A percentile compares a stretch with the other conserved stretches of the same genome.
Evolutionary conservation across 2,329 filamentous ascomycete genomes (phyloP).

Genomic region (Salinomyces thailandicus): DNA sequence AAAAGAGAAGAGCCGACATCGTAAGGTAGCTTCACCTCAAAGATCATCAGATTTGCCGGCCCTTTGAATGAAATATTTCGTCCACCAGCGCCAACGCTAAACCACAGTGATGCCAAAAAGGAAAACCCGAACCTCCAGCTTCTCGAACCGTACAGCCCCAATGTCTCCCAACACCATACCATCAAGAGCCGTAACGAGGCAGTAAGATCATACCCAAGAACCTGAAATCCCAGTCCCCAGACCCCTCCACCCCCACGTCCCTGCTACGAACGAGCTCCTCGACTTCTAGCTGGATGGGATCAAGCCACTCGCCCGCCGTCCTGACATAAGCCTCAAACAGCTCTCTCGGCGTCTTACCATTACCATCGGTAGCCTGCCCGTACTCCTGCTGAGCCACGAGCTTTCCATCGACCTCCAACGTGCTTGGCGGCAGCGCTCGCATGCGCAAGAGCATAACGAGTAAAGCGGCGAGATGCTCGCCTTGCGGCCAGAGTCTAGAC

Average conservation of each 20-base stretch:
- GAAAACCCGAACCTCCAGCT: too few species aligned
- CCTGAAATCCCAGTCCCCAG: constrained; percentile 1
- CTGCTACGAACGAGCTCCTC: neutral
- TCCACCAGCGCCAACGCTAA: neutral
- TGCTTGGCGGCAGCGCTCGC: constrained; percentile 39
- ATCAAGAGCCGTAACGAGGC: too few species aligned
- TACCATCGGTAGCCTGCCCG: neutral
- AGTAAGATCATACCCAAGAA: constrained; percentile 3
- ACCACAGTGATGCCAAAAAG: neutral
- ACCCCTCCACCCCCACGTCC: neutral
- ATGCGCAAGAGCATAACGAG: constrained; percentile 49
- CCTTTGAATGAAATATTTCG: too few species aligned
- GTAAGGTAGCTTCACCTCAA: too few species aligned
- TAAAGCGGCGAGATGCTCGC: constrained; percentile 48
- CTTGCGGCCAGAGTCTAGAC: constrained; percentile 43
- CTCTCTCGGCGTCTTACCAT: neutral
- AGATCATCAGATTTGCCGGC: too few species aligned
- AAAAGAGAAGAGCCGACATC: too few species aligned
- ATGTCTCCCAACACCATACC: too few species aligned
- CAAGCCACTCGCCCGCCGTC: constrained; percentile 3
- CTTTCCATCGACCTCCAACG: constrained; percentile 24
- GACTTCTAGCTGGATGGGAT: constrained; percentile 1
- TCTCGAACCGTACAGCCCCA: too few species aligned
- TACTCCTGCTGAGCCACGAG: constrained; percentile 18
- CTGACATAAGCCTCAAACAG: constrained; percentile 1